phyloP scores from a whole-genome alignment of 768 basidiomycete genomes.

The Terana coerulea region DNA sequence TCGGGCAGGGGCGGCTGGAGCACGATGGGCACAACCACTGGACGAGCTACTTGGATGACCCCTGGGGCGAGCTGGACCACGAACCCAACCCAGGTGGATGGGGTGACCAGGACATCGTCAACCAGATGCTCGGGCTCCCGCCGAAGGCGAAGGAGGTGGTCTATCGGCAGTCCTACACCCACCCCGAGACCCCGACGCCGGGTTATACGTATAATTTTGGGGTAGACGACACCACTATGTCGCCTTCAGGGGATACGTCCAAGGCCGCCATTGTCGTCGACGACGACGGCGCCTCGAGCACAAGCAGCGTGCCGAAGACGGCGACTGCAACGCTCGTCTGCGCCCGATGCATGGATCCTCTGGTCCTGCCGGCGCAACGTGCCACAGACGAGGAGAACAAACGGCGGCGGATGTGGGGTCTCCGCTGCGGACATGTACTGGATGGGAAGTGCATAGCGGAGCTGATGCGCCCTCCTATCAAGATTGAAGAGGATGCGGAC shows the following conservation, averaged over 20 bases:
- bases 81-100: background rate
- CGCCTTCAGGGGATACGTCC: constrained; percentile 29
- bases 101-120: background rate
- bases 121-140: background rate
- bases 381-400: constrained; percentile 34
- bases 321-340: constrained; percentile 55
- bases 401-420: constrained; percentile 57
- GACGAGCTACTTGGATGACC: background rate
- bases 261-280: constrained; percentile 43
- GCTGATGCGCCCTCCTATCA: constrained; percentile 43
- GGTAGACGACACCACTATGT: constrained; percentile 23
- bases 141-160: constrained; percentile 4
- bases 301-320: constrained; percentile 25
- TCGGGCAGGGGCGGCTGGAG: background rate
- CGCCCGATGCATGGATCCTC: constrained; percentile 60
- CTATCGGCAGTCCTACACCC: constrained; percentile 41
- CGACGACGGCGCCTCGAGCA: constrained; percentile 32
- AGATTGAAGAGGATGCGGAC: background rate
- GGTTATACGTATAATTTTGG: constrained; percentile 72
- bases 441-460: constrained; percentile 71
- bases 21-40: background rate
- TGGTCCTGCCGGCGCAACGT: constrained; percentile 49
- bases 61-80: background rate
- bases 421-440: constrained; percentile 75
- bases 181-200: constrained; percentile 49